phyloP scores from a whole-genome alignment of 2,329 filamentous ascomycete species.

The Talaromyces sp. region DNA sequence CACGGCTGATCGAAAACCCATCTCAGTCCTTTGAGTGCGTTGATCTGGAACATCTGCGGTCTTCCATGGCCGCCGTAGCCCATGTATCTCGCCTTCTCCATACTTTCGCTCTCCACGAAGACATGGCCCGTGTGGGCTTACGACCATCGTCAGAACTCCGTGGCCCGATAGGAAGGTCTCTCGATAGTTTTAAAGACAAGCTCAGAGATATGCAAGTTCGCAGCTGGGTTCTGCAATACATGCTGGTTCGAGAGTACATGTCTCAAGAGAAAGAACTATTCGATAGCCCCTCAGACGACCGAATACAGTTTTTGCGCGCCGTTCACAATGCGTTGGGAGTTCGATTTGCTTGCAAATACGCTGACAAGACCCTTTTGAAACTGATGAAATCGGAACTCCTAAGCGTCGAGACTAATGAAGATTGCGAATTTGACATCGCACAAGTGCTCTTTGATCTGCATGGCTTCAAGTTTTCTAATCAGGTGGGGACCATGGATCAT shows the following conservation, averaged over 20 bases:
- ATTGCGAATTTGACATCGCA: constrained; percentile 79
- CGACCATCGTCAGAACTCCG: constrained; percentile 55
- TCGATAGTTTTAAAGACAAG: constrained; percentile 55
- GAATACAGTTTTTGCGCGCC: constrained; percentile 71
- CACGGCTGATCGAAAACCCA: constrained; percentile 60
- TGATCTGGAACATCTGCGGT: constrained; percentile 69
- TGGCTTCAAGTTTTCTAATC: constrained; percentile 68
- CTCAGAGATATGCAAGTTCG: constrained; percentile 83
- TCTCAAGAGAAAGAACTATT: constrained; percentile 61
- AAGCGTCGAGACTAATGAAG: constrained; percentile 66
- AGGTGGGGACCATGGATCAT: constrained; percentile 69
- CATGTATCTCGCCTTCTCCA: constrained; percentile 71
- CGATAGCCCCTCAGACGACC: constrained; percentile 60
- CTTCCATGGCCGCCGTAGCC: constrained; percentile 65
- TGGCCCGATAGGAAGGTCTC: constrained; percentile 36
- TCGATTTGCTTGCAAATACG: constrained; percentile 76
- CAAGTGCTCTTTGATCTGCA: constrained; percentile 81
- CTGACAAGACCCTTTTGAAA: constrained; percentile 82
- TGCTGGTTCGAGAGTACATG: constrained; percentile 69
- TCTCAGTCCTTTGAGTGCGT: constrained; percentile 71
- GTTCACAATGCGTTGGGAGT: constrained; percentile 80
- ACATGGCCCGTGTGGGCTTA: constrained; percentile 75
- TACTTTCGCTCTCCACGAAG: constrained; percentile 73
- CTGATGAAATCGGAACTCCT: constrained; percentile 83
- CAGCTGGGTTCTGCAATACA: constrained; percentile 82